Percentiles rank a stretch among this genome's conserved stretches.
These are phyloP conservation scores for Paracorniculantispora psalliotae DNA, from an alignment of 2,329 filamentous ascomycete genomes.

Conservation along the genomic window DNA sequence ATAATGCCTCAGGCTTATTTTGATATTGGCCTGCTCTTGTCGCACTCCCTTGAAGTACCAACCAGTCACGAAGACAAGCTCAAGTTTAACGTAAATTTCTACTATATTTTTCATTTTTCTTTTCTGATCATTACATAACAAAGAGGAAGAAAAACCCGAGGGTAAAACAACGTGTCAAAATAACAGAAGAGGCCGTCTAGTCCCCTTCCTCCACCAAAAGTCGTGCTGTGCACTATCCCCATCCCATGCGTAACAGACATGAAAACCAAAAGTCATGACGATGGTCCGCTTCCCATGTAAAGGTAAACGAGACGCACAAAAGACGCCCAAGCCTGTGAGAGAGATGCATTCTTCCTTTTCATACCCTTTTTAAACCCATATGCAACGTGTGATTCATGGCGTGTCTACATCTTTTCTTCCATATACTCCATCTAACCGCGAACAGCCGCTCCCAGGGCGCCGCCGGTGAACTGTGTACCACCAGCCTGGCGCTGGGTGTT, in stretches of 20 bases:
- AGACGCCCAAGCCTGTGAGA: slow-evolving; percentile 10
- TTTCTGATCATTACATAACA: slow-evolving; percentile 13
- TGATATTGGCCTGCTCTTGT: too few species aligned
- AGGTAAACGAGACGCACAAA: slow-evolving; percentile 5
- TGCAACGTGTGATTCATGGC: slow-evolving; percentile 12
- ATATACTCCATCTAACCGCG: slow-evolving; percentile 42
- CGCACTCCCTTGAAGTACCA: too few species aligned
- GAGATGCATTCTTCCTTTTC: slow-evolving; percentile 9
- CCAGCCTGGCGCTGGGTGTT: slow-evolving; percentile 62
- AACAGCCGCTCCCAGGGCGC: slow-evolving; percentile 67
- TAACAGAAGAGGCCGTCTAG: not conserved
- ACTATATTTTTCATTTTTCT: slow-evolving; percentile 9
- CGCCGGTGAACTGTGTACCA: slow-evolving; percentile 76
- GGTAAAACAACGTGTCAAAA: slow-evolving; percentile 1
- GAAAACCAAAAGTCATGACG: slow-evolving; percentile 8
- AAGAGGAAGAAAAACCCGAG: not conserved
- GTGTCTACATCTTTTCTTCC: not conserved
- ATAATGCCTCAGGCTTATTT: too few species aligned
- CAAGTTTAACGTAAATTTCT: not conserved
- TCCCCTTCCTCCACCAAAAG: slow-evolving; percentile 1
- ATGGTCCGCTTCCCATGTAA: not conserved
- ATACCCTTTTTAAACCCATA: slow-evolving; percentile 7
- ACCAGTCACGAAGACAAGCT: too few species aligned
- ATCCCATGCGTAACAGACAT: slow-evolving; percentile 9
- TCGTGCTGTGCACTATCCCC: not conserved